Conservation (phyloP, 2,329 filamentous ascomycete genomes). For the Xylariaceae sp. region DNA sequence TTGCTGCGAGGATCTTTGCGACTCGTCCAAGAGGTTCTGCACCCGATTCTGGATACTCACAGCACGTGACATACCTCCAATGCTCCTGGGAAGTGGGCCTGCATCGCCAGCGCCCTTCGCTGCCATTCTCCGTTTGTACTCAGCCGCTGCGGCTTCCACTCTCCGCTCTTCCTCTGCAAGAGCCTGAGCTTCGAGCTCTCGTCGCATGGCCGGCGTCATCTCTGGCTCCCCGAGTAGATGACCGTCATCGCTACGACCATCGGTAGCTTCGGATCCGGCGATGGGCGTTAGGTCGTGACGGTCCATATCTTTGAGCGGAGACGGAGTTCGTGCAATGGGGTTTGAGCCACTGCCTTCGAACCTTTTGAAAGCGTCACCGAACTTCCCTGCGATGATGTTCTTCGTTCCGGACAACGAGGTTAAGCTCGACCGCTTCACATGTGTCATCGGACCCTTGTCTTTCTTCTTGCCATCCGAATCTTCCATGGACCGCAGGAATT, state of each 20-base stretch:
- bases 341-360: slow-evolving; percentile 62
- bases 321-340: slow-evolving; percentile 38
- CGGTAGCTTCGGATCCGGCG: slow-evolving; percentile 70
- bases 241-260: slow-evolving; percentile 63
- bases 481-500: slow-evolving; percentile 77
- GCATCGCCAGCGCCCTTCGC: slow-evolving; percentile 44
- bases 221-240: slow-evolving; percentile 61
- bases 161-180: slow-evolving; percentile 85
- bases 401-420: slow-evolving; percentile 71
- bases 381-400: slow-evolving; percentile 78
- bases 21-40: slow-evolving; percentile 78
- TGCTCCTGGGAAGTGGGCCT: slow-evolving; percentile 47
- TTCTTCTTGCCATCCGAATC: slow-evolving; percentile 54
- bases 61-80: slow-evolving; percentile 60
- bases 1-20: slow-evolving; percentile 50
- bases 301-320: slow-evolving; percentile 44
- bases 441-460: slow-evolving; percentile 45
- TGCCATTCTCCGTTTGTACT: slow-evolving; percentile 74
- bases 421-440: slow-evolving; percentile 70
- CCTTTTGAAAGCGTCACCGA: slow-evolving; percentile 88
- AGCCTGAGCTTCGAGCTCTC: slow-evolving; percentile 79
- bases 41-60: slow-evolving; percentile 90
- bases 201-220: slow-evolving; percentile 79
- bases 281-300: slow-evolving; percentile 62
- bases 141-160: slow-evolving; percentile 82